These are phyloP conservation scores for Amaranthus cruentus DNA, from an alignment of 148 eudicot species.

Conservation along the genomic window DNA sequence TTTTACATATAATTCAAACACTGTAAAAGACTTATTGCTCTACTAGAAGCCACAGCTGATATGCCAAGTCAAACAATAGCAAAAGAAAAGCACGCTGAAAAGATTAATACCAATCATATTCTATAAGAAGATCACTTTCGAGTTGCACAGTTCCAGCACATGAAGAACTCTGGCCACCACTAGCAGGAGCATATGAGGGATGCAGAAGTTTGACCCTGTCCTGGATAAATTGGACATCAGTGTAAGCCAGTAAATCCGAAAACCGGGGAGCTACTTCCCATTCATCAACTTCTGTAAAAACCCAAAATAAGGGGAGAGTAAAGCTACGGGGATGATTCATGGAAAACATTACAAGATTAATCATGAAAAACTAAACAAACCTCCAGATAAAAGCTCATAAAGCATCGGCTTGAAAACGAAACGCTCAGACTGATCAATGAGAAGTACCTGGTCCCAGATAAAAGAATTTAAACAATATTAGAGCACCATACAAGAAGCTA, in stretches of 20 bases:
- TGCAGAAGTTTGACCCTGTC: conserved; percentile 75
- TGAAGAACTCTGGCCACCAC: conserved; percentile 35
- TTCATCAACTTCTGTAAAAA: conserved; percentile 83
- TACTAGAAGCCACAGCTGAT: background rate
- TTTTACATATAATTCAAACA: background rate
- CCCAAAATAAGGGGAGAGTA: background rate
- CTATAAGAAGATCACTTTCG: conserved; percentile 76
- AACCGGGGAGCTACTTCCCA: conserved; percentile 99
- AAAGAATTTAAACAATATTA: conserved; percentile 22
- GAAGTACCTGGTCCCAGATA: conserved; percentile 62
- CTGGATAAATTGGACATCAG: conserved; percentile 66
- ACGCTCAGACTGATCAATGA: conserved; percentile 87
- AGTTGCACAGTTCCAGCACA: conserved; percentile 85
- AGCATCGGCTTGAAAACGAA: conserved; percentile 98
- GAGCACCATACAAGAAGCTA: background rate
- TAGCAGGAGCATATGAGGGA: conserved; percentile 42
- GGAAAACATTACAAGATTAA: background rate
- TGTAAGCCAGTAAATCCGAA: conserved; percentile 74
- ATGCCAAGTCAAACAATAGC: conserved; percentile 2
- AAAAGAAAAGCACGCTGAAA: conserved; percentile 3
- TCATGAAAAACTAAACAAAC: conserved; percentile 31
- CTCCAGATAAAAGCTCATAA: conserved; percentile 93
- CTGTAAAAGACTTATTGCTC: background rate
- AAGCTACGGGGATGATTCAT: background rate
- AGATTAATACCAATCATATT: conserved; percentile 85